phyloP scores from a whole-genome alignment of 768 basidiomycete genomes.

The Tricholoma flavovirens region DNA sequence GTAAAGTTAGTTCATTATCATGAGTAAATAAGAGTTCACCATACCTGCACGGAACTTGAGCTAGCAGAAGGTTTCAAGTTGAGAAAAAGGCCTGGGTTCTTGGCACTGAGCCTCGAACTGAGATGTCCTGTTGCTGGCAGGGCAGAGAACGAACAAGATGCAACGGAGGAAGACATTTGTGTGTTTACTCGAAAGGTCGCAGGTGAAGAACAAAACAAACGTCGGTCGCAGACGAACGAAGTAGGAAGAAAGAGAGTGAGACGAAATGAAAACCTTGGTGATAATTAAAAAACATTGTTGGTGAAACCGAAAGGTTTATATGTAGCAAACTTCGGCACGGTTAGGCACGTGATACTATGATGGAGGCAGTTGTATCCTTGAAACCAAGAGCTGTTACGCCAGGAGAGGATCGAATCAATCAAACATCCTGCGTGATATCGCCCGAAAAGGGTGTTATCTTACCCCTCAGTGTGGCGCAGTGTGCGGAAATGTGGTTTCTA shows the following conservation, averaged over 20 bases:
- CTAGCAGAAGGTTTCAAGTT: background rate
- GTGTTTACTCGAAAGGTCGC: background rate
- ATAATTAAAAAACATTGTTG: background rate
- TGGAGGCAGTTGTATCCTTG: background rate
- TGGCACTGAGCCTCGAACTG: constrained; percentile 2
- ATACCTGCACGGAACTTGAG: background rate
- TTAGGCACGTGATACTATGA: constrained; percentile 6
- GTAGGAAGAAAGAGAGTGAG: background rate
- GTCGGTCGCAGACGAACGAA: constrained; percentile 1
- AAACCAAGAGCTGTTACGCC: background rate
- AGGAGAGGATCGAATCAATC: constrained; percentile 11
- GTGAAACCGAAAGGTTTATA: constrained; percentile 5
- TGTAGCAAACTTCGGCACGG: background rate
- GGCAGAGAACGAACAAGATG: constrained; percentile 8
- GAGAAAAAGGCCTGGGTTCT: constrained; percentile 16
- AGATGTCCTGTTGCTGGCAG: background rate
- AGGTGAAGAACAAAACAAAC: constrained; percentile 1
- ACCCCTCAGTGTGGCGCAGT: background rate
- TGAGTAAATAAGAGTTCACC: background rate
- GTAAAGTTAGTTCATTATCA: background rate
- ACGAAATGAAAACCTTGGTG: constrained; percentile 1
- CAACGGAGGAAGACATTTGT: constrained; percentile 11
- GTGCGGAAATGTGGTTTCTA: background rate
- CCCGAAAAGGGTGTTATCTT: background rate
- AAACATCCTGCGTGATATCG: constrained; percentile 7